A percentile compares a stretch with the other conserved stretches of the same genome.
Evolutionary conservation across 306 rosid species (phyloP).

Genomic region (Abrus pulchellus): DNA sequence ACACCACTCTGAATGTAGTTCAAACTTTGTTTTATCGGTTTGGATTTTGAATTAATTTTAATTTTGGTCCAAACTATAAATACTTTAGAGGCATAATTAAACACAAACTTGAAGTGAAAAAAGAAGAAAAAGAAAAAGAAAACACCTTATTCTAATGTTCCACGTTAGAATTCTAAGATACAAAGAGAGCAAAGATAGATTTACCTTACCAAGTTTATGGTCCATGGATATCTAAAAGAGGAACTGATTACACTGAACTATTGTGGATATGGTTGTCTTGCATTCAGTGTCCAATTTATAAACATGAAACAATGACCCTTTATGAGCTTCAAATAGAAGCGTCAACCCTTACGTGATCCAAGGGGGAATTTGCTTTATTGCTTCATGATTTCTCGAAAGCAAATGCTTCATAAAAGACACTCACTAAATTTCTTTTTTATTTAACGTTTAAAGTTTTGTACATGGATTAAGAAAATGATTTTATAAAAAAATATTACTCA

Average conservation of each 20-base stretch:
- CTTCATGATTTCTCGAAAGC: not conserved
- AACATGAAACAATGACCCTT: not conserved
- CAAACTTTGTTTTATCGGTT: slow-evolving; percentile 15
- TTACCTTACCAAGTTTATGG: not conserved
- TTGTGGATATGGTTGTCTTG: not conserved
- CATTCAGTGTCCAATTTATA: slow-evolving; percentile 17
- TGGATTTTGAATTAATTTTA: not conserved
- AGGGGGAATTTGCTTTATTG: not conserved
- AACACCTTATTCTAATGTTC: slow-evolving; percentile 1
- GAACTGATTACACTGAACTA: slow-evolving; percentile 7
- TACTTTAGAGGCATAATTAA: not conserved
- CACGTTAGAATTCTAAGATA: slow-evolving; percentile 23
- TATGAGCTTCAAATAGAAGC: slow-evolving; percentile 28
- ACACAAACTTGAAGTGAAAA: slow-evolving; percentile 14
- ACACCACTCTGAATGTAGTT: not conserved
- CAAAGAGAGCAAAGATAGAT: not conserved
- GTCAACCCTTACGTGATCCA: slow-evolving; percentile 40
- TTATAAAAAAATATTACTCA: no score
- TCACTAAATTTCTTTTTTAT: no score
- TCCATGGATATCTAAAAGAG: not conserved
- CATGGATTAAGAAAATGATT: no score
- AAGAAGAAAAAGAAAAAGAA: slow-evolving; percentile 27
- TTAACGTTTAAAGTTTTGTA: no score
- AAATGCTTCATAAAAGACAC: not conserved
- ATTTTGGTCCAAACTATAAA: slow-evolving; percentile 40